Conservation (phyloP, 2,329 filamentous ascomycete genomes). For the Beauveria pseudobassiana region DNA sequence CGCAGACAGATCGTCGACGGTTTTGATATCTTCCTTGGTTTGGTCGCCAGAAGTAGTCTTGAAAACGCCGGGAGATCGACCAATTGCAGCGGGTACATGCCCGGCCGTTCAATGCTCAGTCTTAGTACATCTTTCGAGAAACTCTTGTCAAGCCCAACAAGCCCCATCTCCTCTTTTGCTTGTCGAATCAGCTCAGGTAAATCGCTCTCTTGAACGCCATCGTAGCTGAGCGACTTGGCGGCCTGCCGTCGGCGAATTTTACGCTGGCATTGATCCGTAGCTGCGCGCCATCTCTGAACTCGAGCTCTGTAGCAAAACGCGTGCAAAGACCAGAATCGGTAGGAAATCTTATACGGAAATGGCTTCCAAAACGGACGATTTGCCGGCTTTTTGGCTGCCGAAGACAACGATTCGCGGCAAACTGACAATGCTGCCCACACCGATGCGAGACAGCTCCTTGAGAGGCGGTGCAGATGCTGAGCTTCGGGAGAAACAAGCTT, state of each 20-base stretch:
- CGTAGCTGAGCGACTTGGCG: conserved; percentile 26
- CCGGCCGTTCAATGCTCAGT: conserved; percentile 33
- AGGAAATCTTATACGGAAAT: conserved; percentile 43
- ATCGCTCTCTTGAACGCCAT: conserved; percentile 25
- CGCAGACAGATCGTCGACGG: conserved; percentile 24
- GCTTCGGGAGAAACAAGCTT: neutral
- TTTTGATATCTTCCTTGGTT: conserved; percentile 17
- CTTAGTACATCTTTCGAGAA: conserved; percentile 35
- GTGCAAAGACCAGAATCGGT: conserved; percentile 38
- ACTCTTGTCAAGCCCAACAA: conserved; percentile 18
- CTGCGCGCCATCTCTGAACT: conserved; percentile 33
- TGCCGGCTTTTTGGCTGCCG: conserved; percentile 78
- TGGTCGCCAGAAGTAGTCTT: conserved; percentile 22
- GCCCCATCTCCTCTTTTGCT: conserved; percentile 40
- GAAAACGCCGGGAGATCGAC: conserved; percentile 43
- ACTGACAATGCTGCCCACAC: conserved; percentile 3
- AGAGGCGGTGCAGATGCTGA: neutral
- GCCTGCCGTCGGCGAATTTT: conserved; percentile 17
- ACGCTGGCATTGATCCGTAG: conserved; percentile 33
- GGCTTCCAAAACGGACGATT: conserved; percentile 74
- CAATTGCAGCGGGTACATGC: conserved; percentile 36
- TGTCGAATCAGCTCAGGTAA: conserved; percentile 37
- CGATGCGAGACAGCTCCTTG: neutral
- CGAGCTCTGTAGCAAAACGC: conserved; percentile 44
- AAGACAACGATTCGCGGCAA: conserved; percentile 67